Conservation (phyloP, 139 green algal species). For the Diplosphaera chodatii region DNA sequence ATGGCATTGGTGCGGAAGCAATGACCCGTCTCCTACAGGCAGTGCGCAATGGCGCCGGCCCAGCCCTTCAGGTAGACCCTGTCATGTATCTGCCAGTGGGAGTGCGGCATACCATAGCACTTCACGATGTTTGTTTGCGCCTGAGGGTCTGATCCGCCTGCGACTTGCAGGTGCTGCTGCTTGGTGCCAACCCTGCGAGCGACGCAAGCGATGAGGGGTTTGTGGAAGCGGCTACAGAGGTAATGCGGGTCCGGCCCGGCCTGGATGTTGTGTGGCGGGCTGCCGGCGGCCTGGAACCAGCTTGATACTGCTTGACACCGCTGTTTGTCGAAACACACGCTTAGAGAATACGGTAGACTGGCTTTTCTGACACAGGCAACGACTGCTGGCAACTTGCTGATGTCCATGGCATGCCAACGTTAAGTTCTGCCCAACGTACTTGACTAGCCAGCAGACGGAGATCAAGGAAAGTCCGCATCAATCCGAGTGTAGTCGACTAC, state of each 20-base stretch:
- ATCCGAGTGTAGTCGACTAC: not conserved
- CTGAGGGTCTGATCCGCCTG: not conserved
- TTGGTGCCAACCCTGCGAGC: slow-evolving; percentile 9
- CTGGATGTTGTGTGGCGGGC: slow-evolving; percentile 19
- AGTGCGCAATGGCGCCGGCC: not conserved
- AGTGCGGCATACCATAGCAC: too few species aligned
- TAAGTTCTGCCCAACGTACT: too few species aligned
- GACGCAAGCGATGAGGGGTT: not conserved
- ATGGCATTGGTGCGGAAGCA: slow-evolving; percentile 9
- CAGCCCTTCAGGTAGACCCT: slow-evolving; percentile 14
- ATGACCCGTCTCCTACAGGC: slow-evolving; percentile 19
- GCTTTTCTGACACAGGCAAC: too few species aligned
- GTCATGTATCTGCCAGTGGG: too few species aligned
- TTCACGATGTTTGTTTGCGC: too few species aligned
- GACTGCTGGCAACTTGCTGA: too few species aligned
- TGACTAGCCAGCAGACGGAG: too few species aligned
- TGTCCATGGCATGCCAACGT: too few species aligned
- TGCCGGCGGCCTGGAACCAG: not conserved
- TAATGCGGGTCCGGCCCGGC: not conserved
- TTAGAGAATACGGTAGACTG: too few species aligned
- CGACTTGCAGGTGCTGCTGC: slow-evolving; percentile 11
- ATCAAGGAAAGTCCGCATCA: slow-evolving; percentile 1
- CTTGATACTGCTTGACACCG: too few species aligned
- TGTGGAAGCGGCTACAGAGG: not conserved
- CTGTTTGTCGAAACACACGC: too few species aligned